Base-by-base conservation (phyloP, 2,329 filamentous ascomycete genomes). In the Cladosporium sp. region DNA sequence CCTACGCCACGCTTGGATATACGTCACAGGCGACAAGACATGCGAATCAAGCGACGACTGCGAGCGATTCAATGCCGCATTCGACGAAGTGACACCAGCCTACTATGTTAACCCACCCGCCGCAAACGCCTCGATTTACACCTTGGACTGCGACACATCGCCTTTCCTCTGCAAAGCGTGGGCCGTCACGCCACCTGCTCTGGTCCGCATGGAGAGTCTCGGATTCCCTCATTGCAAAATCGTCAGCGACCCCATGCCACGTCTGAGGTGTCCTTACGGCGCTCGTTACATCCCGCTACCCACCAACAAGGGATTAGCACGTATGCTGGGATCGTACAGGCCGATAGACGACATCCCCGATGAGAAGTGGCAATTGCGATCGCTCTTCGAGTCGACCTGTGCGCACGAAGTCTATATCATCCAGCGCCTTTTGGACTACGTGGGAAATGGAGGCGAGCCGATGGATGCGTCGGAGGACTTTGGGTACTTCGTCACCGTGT, bases 251-350 rank as follows among this genome's bases (percentile, higher is more conserved):
- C 57, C 57, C 12, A 18, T 44, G 26, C 49, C 36, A n/a, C 61
- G 36, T 6, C 18, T 64, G 51, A 15, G 28, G 18, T 64, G 61
- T 41, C 61, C 61, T 4, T 64, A 44, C 38, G 61, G 61, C 34
- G 28, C 28, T 28, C 51, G 61, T 11, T 64, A 64, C 51, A 64
- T 64, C 11, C 61, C 61, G 1, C 61, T 64, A 5, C 61, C 61
- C 2, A 64, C 61, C 18, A 30, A 26, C 18, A 30, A 28, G 6
- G 61, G 61, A 8, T 14, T 64, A 38, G 15, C 51, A 15, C 26
- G n/a, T 10, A 64, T 64, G 61, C n/a, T 64, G 51, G 61, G 61
- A 7, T 32, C 61, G 21, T 64, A 64, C 51, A 55, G 61, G 21
- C 61, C 61, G 1, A 52, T 64, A 4, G 51, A 64, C 10, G 61